Base-by-base conservation (phyloP, 768 basidiomycete species). In the Suillus subluteus region DNA sequence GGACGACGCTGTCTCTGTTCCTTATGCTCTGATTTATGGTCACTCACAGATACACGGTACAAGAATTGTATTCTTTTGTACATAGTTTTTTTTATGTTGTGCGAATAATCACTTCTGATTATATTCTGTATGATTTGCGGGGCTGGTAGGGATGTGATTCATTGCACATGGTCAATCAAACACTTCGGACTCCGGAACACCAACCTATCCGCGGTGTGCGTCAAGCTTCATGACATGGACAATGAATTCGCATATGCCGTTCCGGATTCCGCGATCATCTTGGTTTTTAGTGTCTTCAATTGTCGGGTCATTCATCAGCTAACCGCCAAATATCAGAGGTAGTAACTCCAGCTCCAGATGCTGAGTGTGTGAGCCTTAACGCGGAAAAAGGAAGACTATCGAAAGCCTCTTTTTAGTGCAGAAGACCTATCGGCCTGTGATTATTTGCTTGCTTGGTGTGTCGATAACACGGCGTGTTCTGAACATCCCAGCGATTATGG, bases 401-500 rank as follows among this genome's bases (percentile, higher is more conserved):
- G 35, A 37, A 56, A 35, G 35, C 32, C 55, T 56, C 32, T 35
- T 56, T 56, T 56, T 6, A 56, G 55, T 56, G 32, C 32, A 56
- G 55, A 37, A 56, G 55, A 21, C 32, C 55, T 37, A 38, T 56
- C 55, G n/a, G 11, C 21, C 55, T 12, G 55, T 56, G 55, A 56
- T 56, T n/a, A 56, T 56, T 37, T 35, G 21, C 37, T 56, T 56
- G 21, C 55, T 56, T 56, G 35, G n/a, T 56, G 32, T 56, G 55
- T 56, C 55, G 55, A 56, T 56, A 56, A 56, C 55, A 56, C 32
- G 55, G 35, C 55, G 35, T 56, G 21, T 56, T 56, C 21, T 56
- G 55, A 23, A 62, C 61, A 52, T 41, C 61, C 44, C 44, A 41
- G 61, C 61, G 21, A 64, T 40, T 37, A 63, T 64, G 23, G 40